Percentiles rank a stretch among this genome's conserved stretches.
Evolutionary conservation across 495 filamentous ascomycete genomes (phyloP).

Genomic region (Neurospora sp.): DNA sequence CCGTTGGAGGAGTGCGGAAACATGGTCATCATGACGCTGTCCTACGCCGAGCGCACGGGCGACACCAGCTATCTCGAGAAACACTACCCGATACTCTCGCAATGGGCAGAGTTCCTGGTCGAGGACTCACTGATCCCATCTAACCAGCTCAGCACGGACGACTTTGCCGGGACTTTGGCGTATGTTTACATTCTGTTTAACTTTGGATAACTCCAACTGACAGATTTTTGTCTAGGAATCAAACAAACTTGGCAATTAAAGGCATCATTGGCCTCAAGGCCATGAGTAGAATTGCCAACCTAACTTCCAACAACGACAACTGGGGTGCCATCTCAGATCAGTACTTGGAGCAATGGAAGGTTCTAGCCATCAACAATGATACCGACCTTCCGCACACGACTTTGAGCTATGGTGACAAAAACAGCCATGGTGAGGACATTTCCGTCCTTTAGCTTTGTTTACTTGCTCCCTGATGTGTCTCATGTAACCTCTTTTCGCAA

Average conservation of each 20-base stretch:
- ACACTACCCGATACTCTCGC: constrained; percentile 67
- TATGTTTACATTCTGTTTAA: constrained; percentile 4
- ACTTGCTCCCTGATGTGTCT: background rate
- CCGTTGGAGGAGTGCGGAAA: constrained; percentile 94
- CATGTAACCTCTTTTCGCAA: background rate
- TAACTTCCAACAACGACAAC: constrained; percentile 47
- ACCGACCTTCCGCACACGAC: constrained; percentile 61
- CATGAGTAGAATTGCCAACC: constrained; percentile 66
- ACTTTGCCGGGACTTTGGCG: constrained; percentile 78
- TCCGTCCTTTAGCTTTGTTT: background rate
- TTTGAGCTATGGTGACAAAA: constrained; percentile 39
- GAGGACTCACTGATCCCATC: constrained; percentile 71
- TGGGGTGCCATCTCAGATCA: constrained; percentile 57
- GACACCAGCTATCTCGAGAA: constrained; percentile 31
- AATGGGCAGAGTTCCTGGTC: constrained; percentile 82
- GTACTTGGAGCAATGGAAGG: constrained; percentile 71
- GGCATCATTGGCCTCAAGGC: constrained; percentile 92
- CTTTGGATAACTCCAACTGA: background rate
- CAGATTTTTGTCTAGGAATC: constrained; percentile 39
- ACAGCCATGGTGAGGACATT: constrained; percentile 25
- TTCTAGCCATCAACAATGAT: constrained; percentile 60
- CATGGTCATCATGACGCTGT: constrained; percentile 85
- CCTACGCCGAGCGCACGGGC: constrained; percentile 36
- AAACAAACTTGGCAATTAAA: constrained; percentile 90
- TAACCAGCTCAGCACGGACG: constrained; percentile 84